Base-by-base conservation (phyloP, 139 green algal genomes). In the Micromonas commoda region DNA sequence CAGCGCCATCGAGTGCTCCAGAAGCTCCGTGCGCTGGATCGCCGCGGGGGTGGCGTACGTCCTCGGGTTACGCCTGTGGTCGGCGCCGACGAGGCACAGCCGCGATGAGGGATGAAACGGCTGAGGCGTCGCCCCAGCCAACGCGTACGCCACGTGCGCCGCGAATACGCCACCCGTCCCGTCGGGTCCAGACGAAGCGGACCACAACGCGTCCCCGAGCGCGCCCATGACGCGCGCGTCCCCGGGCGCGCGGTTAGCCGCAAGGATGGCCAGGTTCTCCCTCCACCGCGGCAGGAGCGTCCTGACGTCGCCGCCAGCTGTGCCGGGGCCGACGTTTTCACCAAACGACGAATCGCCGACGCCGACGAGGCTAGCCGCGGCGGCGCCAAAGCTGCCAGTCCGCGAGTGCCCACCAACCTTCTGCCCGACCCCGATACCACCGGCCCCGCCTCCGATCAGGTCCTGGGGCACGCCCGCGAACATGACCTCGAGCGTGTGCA, bases 71-170 rank as follows among this genome's bases (percentile, higher is more conserved):
- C 35, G 51, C 6, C 39, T 35, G 29, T 87, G 84, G 33, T 93
- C 85, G 0, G 73, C 78, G 5, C 90, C 90, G 32, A 91, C 29
- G 63, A 94, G 84, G 54, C 83, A 85, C 31, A 94, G 34, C 0
- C 79, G 80, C 0, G 79, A 61, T 26, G 53, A 67, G 2, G 73
- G 16, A 1, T 84, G 84, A 31, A 34, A 87, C 0, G 63, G 73
- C 53, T 85, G 63, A 2, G 82, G 83, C 5, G 52, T 19, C 23
- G 71, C 20, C 3, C 88, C 87, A 24, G 86, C 89, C 4, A 96
- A 76, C 34, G 90, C 45, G 67, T 91, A 96, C 76, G 86, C 93
- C 28, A 91, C 54, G 72, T 96, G 91, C 1, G 89, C 91, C 0
- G 88, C 86, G 31, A 83, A 60, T 19, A 80, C 81, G 82, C 71